phyloP scores from a whole-genome alignment of 2,329 filamentous ascomycete species.

The Stachybotrys elegans region DNA sequence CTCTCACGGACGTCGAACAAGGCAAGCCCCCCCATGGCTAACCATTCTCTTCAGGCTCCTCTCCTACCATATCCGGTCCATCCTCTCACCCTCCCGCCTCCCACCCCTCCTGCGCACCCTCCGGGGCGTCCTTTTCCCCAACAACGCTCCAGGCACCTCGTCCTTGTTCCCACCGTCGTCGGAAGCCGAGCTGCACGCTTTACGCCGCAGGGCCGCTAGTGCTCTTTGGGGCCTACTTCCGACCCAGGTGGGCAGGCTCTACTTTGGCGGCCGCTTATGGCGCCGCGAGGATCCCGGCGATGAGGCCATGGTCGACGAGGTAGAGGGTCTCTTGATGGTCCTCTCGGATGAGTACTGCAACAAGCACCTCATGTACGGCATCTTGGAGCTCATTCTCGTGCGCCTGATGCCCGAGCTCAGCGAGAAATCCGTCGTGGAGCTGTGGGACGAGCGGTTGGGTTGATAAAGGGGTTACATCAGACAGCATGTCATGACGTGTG shows the following conservation, averaged over 20 bases:
- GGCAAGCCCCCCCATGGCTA: conserved; percentile 17
- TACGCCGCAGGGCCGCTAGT: conserved; percentile 63
- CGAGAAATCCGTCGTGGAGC: conserved; percentile 63
- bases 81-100: conserved; percentile 60
- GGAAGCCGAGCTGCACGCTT: conserved; percentile 53
- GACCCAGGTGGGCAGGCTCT: conserved; percentile 41
- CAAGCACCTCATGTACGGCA: conserved; percentile 79
- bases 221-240: conserved; percentile 48
- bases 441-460: conserved; percentile 67
- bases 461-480: conserved; percentile 4
- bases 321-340: conserved; percentile 65
- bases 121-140: conserved; percentile 79
- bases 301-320: conserved; percentile 47
- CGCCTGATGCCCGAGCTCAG: conserved; percentile 79
- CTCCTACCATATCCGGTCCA: conserved; percentile 49
- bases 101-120: conserved; percentile 64
- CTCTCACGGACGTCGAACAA: too few species aligned
- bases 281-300: conserved; percentile 17
- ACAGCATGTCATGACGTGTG: neutral
- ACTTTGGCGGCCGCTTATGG: conserved; percentile 39
- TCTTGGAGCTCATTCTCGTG: conserved; percentile 78
- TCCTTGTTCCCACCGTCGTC: conserved; percentile 55
- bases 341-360: conserved; percentile 85
- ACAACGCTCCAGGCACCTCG: conserved; percentile 67
- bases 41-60: conserved; percentile 43